Conservation (phyloP, 2,329 filamentous ascomycete genomes). For the Colletotrichum musicola region DNA sequence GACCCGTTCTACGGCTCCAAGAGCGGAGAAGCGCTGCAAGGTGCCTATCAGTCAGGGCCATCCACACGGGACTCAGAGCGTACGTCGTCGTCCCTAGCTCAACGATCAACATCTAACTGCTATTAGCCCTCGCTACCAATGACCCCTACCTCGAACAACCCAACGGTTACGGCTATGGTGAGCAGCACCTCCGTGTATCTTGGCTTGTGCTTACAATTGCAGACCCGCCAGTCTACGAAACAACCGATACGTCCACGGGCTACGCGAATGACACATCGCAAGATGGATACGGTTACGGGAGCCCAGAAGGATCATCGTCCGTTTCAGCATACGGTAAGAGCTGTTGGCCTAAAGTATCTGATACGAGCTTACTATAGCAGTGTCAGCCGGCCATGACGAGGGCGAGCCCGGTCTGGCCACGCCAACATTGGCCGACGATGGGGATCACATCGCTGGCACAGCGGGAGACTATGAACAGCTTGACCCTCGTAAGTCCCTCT, state of each 20-base stretch:
- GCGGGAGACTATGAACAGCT: slow-evolving; percentile 40
- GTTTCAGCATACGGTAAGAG: slow-evolving; percentile 33
- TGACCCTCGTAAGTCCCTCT: slow-evolving; percentile 51
- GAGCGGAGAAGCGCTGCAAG: not conserved
- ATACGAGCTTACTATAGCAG: slow-evolving; percentile 3
- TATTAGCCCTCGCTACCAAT: not conserved
- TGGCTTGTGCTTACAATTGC: not conserved
- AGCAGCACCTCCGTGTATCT: not conserved
- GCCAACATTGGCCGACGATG: slow-evolving; percentile 33
- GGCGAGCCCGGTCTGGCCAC: slow-evolving; percentile 45
- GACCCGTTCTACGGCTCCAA: slow-evolving; percentile 32
- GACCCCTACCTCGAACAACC: not conserved
- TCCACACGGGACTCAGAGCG: not conserved
- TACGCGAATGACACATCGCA: slow-evolving; percentile 5
- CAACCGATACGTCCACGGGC: slow-evolving; percentile 2
- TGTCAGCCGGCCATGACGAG: slow-evolving; percentile 40
- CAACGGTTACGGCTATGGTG: slow-evolving; percentile 7
- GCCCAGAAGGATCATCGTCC: slow-evolving; percentile 23
- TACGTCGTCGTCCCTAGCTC: not conserved
- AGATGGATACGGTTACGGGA: not conserved
- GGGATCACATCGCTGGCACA: slow-evolving; percentile 25
- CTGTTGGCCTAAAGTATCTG: not conserved
- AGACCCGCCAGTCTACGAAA: slow-evolving; percentile 9
- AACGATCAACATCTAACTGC: not conserved
- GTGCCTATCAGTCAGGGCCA: not conserved